Conservation (phyloP, 352 stramenopile species). For the Phytophthora ohioensis region DNA sequence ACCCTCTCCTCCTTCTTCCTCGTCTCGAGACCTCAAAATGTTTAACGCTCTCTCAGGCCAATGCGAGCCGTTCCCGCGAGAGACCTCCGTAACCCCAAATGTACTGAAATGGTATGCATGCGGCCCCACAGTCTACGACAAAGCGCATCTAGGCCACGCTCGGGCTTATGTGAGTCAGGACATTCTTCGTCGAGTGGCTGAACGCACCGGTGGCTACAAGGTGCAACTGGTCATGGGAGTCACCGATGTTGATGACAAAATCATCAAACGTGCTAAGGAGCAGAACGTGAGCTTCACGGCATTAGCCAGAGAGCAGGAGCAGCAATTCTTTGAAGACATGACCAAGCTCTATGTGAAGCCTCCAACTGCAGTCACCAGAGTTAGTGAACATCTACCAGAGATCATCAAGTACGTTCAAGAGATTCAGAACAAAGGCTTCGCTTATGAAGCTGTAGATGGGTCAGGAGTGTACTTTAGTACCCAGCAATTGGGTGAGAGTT, state of each 20-base stretch:
- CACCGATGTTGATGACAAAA: slow-evolving; percentile 99
- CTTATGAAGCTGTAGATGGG: slow-evolving; percentile 92
- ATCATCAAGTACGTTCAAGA: slow-evolving; percentile 94
- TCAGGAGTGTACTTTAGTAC: slow-evolving; percentile 97
- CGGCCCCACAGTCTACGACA: slow-evolving; percentile 99
- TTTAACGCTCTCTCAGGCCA: slow-evolving; percentile 68
- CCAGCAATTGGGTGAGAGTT: slow-evolving; percentile 71
- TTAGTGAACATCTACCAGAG: slow-evolving; percentile 97
- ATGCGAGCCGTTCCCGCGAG: slow-evolving; percentile 56
- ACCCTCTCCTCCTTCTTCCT: background rate
- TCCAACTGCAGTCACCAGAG: slow-evolving; percentile 73
- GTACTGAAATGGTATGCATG: slow-evolving; percentile 97
- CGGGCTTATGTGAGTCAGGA: slow-evolving; percentile 96
- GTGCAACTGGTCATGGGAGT: slow-evolving; percentile 97
- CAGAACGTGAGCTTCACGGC: slow-evolving; percentile 49
- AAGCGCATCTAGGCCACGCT: slow-evolving; percentile 97
- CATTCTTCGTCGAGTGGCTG: slow-evolving; percentile 91
- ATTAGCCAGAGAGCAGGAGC: slow-evolving; percentile 67
- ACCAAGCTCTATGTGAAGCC: slow-evolving; percentile 61
- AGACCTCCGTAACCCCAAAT: slow-evolving; percentile 45
- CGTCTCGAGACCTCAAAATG: slow-evolving; percentile 41
- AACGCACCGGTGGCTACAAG: slow-evolving; percentile 92
- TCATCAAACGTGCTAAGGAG: slow-evolving; percentile 85
- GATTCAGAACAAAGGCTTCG: slow-evolving; percentile 95
- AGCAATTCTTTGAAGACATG: slow-evolving; percentile 79